These are phyloP conservation scores for Kuraishia hungarica DNA, from an alignment of 805 yeast species.

Conservation along the genomic window DNA sequence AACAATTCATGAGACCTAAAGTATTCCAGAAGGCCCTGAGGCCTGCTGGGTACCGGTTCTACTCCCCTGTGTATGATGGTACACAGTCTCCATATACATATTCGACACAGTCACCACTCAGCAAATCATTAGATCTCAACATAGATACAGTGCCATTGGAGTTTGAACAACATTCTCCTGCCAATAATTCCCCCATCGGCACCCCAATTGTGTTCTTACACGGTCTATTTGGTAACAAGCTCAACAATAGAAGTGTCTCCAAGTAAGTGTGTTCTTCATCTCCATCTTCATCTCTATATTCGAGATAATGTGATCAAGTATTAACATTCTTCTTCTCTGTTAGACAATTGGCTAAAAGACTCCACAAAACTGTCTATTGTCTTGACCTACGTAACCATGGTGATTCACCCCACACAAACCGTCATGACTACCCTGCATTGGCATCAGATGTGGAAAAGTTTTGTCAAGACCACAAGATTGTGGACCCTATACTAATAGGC, in stretches of 20 bases:
- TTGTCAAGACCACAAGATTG: constrained; percentile 34
- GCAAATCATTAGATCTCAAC: not conserved
- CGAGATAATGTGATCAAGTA: not conserved
- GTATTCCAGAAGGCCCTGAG: too few relatives aligned
- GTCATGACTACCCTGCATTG: constrained; percentile 73
- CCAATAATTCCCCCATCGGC: not conserved
- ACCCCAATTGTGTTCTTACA: constrained; percentile 73
- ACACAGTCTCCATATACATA: not conserved
- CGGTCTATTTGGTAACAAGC: constrained; percentile 80
- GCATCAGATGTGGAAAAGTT: constrained; percentile 82
- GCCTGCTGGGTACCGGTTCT: not conserved
- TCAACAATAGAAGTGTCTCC: constrained; percentile 79
- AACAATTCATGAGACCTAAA: not conserved
- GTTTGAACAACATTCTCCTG: not conserved
- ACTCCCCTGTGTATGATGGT: not conserved
- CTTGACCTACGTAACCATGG: constrained; percentile 90
- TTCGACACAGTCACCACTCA: not conserved
- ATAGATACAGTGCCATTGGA: not conserved
- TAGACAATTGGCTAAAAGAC: constrained; percentile 32
- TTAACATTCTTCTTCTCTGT: not conserved
- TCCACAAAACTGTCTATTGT: constrained; percentile 54
- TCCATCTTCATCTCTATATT: too few relatives aligned
- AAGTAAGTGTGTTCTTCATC: constrained; percentile 9
- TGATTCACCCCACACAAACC: constrained; percentile 65
- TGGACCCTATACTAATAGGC: constrained; percentile 58